Evolutionary conservation across 192 early-diverging fungal species (phyloP).

Genomic region (Chytriomyces hyalinus): DNA sequence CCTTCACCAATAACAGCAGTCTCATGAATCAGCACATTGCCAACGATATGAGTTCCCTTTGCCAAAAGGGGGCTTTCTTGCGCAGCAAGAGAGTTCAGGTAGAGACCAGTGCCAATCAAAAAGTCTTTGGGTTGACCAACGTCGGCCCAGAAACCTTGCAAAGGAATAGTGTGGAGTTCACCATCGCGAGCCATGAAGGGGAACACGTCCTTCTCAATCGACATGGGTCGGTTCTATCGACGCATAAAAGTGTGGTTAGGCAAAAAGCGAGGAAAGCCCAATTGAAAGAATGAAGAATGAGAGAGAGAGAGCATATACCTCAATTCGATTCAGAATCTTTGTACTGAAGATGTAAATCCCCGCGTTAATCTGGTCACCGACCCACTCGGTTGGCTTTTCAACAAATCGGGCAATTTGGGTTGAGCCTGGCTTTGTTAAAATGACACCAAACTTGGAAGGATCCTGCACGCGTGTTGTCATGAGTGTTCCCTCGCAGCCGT

Average conservation of each 20-base stretch:
- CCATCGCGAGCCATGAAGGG: slow-evolving; percentile 85
- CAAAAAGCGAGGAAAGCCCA: no score
- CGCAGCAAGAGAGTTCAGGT: slow-evolving; percentile 76
- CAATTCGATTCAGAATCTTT: slow-evolving; percentile 86
- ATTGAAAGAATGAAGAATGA: no score
- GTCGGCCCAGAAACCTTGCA: slow-evolving; percentile 99
- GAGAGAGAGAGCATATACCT: slow-evolving; percentile 49
- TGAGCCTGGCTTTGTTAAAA: slow-evolving; percentile 79
- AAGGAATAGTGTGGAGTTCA: slow-evolving; percentile 92
- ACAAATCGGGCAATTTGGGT: slow-evolving; percentile 92
- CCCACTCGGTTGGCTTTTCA: slow-evolving; percentile 95
- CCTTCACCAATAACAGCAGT: slow-evolving; percentile 91
- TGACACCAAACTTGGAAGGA: slow-evolving; percentile 98
- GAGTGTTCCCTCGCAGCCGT: slow-evolving; percentile 96
- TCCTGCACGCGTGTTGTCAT: slow-evolving; percentile 96
- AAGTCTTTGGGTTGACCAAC: slow-evolving; percentile 99
- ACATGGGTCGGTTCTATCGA: slow-evolving; percentile 84
- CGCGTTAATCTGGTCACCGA: slow-evolving; percentile 98
- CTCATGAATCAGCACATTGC: slow-evolving; percentile 92
- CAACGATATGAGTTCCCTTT: slow-evolving; percentile 61
- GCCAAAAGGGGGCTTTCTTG: slow-evolving; percentile 67
- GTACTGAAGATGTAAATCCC: slow-evolving; percentile 99
- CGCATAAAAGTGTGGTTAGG: no score
- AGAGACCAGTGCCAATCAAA: slow-evolving; percentile 92
- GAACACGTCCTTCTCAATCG: slow-evolving; percentile 98